These are phyloP conservation scores for Grammothele lineata DNA, from an alignment of 768 basidiomycete species.

Conservation along the genomic window DNA sequence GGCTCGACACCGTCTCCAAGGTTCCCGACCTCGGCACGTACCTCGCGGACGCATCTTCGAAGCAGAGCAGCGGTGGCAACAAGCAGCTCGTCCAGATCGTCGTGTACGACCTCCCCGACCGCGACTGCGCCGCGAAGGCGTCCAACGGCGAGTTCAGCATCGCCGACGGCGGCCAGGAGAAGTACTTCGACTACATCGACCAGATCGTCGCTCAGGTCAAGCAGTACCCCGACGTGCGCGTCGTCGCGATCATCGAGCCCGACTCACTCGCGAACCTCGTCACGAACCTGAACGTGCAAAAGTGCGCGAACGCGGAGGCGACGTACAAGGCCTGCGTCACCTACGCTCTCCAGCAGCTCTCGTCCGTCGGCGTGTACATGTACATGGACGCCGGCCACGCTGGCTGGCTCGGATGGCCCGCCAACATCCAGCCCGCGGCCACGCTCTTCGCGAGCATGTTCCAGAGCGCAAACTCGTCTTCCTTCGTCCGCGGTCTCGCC, in stretches of 20 bases:
- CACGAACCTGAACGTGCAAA: constrained; percentile 57
- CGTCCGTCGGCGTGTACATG: constrained; percentile 51
- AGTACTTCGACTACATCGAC: constrained; percentile 60
- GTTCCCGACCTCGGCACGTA: constrained; percentile 50
- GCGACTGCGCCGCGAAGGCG: constrained; percentile 61
- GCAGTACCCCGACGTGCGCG: constrained; percentile 55
- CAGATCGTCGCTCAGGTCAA: constrained; percentile 46
- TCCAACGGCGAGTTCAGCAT: constrained; percentile 66
- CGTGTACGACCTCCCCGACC: constrained; percentile 55
- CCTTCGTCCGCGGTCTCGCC: constrained; percentile 57
- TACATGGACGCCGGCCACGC: constrained; percentile 63
- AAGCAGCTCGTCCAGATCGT: constrained; percentile 42
- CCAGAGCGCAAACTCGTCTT: constrained; percentile 47
- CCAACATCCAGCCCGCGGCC: constrained; percentile 57
- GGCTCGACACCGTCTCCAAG: constrained; percentile 57
- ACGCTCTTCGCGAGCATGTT: constrained; percentile 48
- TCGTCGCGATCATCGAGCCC: constrained; percentile 63
- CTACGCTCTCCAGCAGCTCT: constrained; percentile 55
- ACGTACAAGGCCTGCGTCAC: constrained; percentile 49
- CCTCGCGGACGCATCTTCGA: constrained; percentile 48
- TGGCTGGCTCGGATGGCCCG: constrained; percentile 68
- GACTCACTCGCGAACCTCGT: constrained; percentile 68
- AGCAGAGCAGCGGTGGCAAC: constrained; percentile 39
- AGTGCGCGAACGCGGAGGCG: constrained; percentile 49
- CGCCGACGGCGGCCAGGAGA: constrained; percentile 49